Evolutionary conservation across 2,329 filamentous ascomycete species (phyloP), one percentile per base, ranked within the genome.

Genomic region (Cladobotryum protrusum): DNA sequence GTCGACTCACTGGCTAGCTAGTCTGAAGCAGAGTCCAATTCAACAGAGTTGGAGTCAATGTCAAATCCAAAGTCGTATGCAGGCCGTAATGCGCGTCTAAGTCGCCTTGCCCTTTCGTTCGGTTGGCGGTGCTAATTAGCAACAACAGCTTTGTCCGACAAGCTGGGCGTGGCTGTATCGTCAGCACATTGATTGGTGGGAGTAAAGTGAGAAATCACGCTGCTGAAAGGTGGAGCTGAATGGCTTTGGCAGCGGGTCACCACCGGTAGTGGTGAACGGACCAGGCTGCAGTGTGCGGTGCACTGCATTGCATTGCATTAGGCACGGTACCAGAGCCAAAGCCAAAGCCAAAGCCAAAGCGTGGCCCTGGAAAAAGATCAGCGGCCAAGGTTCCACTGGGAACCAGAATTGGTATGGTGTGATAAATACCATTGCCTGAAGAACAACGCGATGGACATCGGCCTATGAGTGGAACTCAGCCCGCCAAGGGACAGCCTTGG

Each of bases 201-300:
- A 32, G 18, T 20, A 12, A 15, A 37, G 43, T 12, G 43, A 45
- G 42, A 41, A 49, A 48, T 43, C 20, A 46, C 44, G n/a, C 41
- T 18, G 20, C 41, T 32, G 41, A 32, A 32, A 17, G 35, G 44
- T 46, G 24, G 47, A 53, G 42, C 33, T 37, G 40, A 34, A 44
- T 39, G 43, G 40, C 34, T 53, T 50, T 50, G 51, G 48, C 48
- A 37, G 47, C 51, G 51, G 51, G 39, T 29, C 48, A 41, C 43
- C 51, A 41, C 19, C 37, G 37, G 37, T 19, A 41, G 37, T 41
- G 37, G 37, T 19, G 37, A 19, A 19, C 37, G 17, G 15, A 14
- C 24, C 45, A 35, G 36, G 46, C 50, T 19, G 42, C 48, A 46
- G 43, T 34, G 29, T 19, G n/a, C 29, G n/a, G 43, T 45, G 24